These are phyloP conservation scores for Nematodospora anomalae DNA, from an alignment of 1,139 yeast species.

Conservation along the genomic window DNA sequence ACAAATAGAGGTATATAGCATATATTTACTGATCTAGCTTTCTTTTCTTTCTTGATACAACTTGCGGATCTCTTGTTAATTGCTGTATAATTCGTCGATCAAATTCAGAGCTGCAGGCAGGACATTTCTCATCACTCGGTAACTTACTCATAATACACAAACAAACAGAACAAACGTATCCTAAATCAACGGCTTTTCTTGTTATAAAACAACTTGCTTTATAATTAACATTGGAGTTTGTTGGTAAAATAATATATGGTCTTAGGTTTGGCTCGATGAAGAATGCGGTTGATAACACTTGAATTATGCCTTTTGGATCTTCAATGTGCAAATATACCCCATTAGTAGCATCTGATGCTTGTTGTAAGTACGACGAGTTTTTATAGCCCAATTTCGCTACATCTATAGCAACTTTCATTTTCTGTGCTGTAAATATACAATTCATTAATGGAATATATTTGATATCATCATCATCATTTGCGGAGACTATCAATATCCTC, in stretches of 20 bases:
- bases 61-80: conserved; percentile 54
- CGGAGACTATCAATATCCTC: conserved; percentile 70
- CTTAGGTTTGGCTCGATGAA: conserved; percentile 83
- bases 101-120: conserved; percentile 53
- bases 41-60: conserved; percentile 40
- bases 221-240: conserved; percentile 85
- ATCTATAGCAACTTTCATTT: conserved; percentile 85
- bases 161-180: conserved; percentile 94
- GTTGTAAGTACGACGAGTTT: conserved; percentile 83
- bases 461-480: conserved; percentile 73
- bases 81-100: conserved; percentile 47
- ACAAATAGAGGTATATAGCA: conserved; percentile 27
- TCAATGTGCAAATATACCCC: conserved; percentile 81
- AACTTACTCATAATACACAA: conserved; percentile 72
- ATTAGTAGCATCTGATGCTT: conserved; percentile 92
- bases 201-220: conserved; percentile 93
- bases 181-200: conserved; percentile 85
- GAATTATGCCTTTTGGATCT: conserved; percentile 78
- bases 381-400: conserved; percentile 77
- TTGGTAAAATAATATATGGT: conserved; percentile 73
- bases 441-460: conserved; percentile 95
- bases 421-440: conserved; percentile 93
- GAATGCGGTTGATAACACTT: conserved; percentile 60
- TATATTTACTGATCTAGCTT: conserved; percentile 23
- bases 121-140: conserved; percentile 56